Evolutionary conservation across 208 protist species (phyloP), one percentile per base, ranked within the genome.

Genomic region (Ichthyophonus hoferi): DNA sequence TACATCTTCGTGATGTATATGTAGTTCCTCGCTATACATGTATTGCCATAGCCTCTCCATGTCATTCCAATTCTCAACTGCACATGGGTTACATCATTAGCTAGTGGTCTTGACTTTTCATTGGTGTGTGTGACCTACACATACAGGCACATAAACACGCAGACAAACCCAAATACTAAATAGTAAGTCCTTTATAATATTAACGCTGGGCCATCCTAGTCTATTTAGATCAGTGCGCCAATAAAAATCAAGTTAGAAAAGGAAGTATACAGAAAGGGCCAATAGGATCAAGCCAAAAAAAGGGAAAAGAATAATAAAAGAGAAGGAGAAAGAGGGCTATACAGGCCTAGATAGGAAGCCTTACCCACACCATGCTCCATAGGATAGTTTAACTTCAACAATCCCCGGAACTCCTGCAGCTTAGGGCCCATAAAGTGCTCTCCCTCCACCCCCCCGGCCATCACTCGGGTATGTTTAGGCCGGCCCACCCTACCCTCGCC

Each of bases 11-110:
- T 93, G 90, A 17, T 83, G 90, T 0, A 94, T 89, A 42, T 91
- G 33, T 1, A 95, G 91, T 39, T 86, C 17, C 83, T 95, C 93
- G 79, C 79, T 91, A 58, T 94, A 96, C 31, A 92, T 92, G 87
- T 94, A 90, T 43, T 95, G 89, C 93, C 94, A 96, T n/a, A 96
- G n/a, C 76, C 81, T 92, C 58, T 94, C 92, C 92, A 95, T 95
- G 79, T 94, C 92, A 41, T 90, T 91, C 93, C 93, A 94, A 85
- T 95, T 92, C 42, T 79, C 35, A 85, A 85, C 81, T 85, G 38
- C 34, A 39, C 34, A 38, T 76, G 24, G 14, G 14, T 33, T 76
- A 76, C 50, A 76, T 0, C 31, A 76, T 76, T 33, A n/a, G 50
- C 31, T 33, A n/a, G 0, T 76, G 50, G 14, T 33, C 31, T 33